These are phyloP conservation scores for Stipa capillata DNA, from an alignment of 176 grass and related monocot genomes.

Conservation along the genomic window DNA sequence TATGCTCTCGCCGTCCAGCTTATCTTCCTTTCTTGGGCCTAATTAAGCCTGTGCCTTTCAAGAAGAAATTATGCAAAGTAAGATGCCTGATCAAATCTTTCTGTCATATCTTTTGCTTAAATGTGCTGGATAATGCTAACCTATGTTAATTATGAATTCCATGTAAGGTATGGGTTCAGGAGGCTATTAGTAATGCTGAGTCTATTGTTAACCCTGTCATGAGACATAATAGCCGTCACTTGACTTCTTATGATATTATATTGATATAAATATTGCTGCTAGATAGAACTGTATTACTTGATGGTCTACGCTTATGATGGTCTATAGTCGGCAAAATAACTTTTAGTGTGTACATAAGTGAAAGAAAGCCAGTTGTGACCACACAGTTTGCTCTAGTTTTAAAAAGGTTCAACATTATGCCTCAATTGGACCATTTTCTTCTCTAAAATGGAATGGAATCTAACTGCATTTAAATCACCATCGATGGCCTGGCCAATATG, in stretches of 20 bases:
- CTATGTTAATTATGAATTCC: not conserved
- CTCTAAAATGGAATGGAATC: not conserved
- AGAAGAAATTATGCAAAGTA: slow-evolving; percentile 44
- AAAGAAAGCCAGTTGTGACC: not conserved
- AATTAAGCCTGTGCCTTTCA: slow-evolving; percentile 49
- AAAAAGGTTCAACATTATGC: not conserved
- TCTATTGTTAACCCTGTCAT: not conserved
- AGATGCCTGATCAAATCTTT: slow-evolving; percentile 23
- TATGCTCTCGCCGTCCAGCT: not conserved
- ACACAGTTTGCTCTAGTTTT: not conserved
- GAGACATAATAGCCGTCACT: not conserved
- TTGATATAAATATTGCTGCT: not conserved
- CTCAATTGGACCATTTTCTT: not conserved
- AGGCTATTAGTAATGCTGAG: not conserved
- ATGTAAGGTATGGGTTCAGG: slow-evolving; percentile 12
- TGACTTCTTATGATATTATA: not conserved
- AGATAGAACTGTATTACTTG: not conserved
- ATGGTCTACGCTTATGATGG: not conserved
- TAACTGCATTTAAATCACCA: not conserved
- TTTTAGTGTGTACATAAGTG: not conserved
- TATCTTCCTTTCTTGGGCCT: slow-evolving; percentile 61
- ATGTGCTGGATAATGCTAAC: not conserved
- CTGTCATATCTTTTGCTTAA: not conserved
- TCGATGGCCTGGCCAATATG: not conserved
- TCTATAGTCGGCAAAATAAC: not conserved